phyloP scores from a whole-genome alignment of 345 rosid genomes.

The Pseudoturritis turrita region DNA sequence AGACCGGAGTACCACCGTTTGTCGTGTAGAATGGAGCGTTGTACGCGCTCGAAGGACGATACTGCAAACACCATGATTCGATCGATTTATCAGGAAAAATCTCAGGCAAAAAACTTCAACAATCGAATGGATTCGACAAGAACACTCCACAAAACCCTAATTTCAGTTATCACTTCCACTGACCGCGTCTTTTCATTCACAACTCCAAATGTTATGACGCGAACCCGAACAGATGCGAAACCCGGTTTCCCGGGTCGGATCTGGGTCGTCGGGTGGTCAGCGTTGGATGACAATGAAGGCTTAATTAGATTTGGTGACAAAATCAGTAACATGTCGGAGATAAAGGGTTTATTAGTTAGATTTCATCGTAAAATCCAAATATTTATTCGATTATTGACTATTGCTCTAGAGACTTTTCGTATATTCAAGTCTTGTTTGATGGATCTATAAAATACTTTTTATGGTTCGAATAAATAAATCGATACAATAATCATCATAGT shows the following conservation, averaged over 20 bases:
- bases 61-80: constrained; percentile 14
- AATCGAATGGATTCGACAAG: neutral
- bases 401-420: neutral
- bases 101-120: neutral
- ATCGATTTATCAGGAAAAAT: neutral
- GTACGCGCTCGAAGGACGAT: constrained; percentile 65
- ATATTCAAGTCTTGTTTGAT: neutral
- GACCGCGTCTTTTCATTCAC: neutral
- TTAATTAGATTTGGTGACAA: neutral
- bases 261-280: neutral
- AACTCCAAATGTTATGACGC: neutral
- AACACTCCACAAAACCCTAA: constrained; percentile 2
- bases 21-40: constrained; percentile 67
- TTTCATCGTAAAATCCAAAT: neutral
- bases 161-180: neutral
- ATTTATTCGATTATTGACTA: neutral
- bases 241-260: neutral
- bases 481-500: neutral
- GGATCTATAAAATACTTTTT: neutral
- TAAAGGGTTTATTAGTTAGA: neutral
- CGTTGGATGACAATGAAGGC: neutral
- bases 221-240: neutral
- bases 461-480: neutral
- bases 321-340: constrained; percentile 7
- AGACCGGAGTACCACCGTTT: constrained; percentile 78